Percentiles rank a stretch among this genome's conserved stretches.
phyloP scores from a whole-genome alignment of 768 basidiomycete species.

The Boletus vermiculosoides region DNA sequence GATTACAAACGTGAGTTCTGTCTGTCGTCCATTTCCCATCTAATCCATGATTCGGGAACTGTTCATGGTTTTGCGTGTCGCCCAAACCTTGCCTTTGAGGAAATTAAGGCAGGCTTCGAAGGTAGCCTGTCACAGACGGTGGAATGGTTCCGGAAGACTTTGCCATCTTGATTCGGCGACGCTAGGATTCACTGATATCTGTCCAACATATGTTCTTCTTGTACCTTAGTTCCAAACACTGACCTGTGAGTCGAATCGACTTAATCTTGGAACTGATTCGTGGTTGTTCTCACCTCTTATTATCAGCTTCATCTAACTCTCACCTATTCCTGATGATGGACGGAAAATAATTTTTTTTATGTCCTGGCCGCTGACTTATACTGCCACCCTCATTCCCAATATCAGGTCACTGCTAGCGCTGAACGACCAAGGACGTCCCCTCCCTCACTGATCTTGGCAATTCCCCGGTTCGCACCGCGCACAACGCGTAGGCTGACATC shows the following conservation, averaged over 20 bases:
- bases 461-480: background rate
- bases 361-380: background rate
- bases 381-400: background rate
- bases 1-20: constrained; percentile 35
- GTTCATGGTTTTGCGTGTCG: constrained; percentile 49
- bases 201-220: background rate
- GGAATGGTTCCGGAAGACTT: constrained; percentile 43
- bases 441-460: background rate
- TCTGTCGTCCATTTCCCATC: background rate
- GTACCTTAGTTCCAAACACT: background rate
- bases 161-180: constrained; percentile 6
- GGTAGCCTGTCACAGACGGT: constrained; percentile 41
- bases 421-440: background rate
- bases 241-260: background rate
- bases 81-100: constrained; percentile 42
- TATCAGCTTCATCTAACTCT: background rate
- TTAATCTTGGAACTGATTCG: background rate
- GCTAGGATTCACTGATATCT: background rate
- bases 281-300: background rate
- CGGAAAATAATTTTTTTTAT: too few species aligned
- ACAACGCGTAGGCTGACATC: background rate
- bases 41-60: constrained; percentile 36
- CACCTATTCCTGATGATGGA: background rate
- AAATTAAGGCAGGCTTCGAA: constrained; percentile 46
- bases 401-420: background rate